Evolutionary conservation across 2,329 filamentous ascomycete species (phyloP), one percentile per base, ranked within the genome.

Genomic region (Ceratocystis destructans): DNA sequence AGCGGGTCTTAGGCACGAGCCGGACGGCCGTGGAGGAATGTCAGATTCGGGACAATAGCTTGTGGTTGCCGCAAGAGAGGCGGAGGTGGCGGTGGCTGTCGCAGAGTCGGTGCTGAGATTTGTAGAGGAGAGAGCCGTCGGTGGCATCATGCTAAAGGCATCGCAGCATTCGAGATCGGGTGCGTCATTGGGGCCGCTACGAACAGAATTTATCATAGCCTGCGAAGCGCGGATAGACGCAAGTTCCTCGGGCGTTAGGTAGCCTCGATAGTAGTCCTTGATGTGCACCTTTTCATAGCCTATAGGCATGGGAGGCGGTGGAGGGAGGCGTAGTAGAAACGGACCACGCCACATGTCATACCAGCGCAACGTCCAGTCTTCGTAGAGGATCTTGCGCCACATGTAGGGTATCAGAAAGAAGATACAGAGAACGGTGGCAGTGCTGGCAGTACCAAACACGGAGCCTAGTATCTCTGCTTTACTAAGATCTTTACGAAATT

Each of bases 341-440:
- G 79, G 80, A 0, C 82, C 82, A 10, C 76, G 73, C 69, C 79
- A 74, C 41, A 79, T 71, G 64, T 82, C 75, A 70, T 78, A 81
- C 73, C 76, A 77, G 67, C 76, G 78, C 5, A 83, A 71, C 17
- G 77, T 76, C 76, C 79, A 81, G 70, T 84, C 82, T 50, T 81
- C 77, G 61, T 76, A 73, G 69, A 82, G 73, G 20, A 83, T 77
- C 31, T 77, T 76, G 41, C 78, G 76, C 72, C 81, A 77, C 33
- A 83, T 73, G 68, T 77, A 84, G 1, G 82, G 81, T 5, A 84
- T 73, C 67, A 83, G 74, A 70, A 83, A 83, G 57, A 78, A 67
- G 33, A 79, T 73, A 8, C 83, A 69, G 2, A 77, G 62, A 0
- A 75, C 73, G 2, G 78, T 76, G 33, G 74, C 79, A 1, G 71